Conservation (phyloP, 2,329 filamentous ascomycete species). For the Pyricularia sp. region DNA sequence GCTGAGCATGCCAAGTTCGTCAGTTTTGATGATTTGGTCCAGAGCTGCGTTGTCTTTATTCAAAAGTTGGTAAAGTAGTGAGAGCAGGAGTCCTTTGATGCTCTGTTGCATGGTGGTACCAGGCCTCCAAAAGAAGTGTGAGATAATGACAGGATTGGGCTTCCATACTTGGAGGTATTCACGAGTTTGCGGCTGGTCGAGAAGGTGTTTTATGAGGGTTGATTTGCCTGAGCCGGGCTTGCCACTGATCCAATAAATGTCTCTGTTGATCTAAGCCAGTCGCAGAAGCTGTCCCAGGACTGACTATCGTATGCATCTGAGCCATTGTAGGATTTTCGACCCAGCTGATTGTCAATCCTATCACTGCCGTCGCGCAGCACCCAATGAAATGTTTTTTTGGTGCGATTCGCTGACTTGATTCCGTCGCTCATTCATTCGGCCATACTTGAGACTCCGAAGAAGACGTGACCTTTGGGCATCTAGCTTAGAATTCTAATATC, state of each 20-base stretch:
- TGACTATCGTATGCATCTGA: background rate
- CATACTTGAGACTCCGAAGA: constrained; percentile 9
- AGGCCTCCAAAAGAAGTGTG: constrained; percentile 21
- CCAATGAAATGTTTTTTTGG: constrained; percentile 2
- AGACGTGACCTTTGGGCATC: constrained; percentile 4
- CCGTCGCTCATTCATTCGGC: constrained; percentile 10
- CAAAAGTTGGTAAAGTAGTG: constrained; percentile 14
- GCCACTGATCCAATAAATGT: constrained; percentile 22
- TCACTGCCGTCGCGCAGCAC: background rate
- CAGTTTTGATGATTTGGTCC: background rate
- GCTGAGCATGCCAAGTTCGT: background rate
- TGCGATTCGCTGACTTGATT: constrained; percentile 7
- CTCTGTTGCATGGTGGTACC: constrained; percentile 17
- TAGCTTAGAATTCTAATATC: background rate
- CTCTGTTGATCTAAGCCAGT: constrained; percentile 2
- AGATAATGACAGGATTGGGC: constrained; percentile 6
- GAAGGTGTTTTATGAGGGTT: constrained; percentile 21
- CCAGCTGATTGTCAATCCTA: background rate
- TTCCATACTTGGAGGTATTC: constrained; percentile 14
- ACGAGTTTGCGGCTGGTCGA: constrained; percentile 8
- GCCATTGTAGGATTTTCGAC: no score
- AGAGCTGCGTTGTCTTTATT: background rate
- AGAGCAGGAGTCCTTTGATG: constrained; percentile 16
- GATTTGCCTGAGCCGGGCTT: constrained; percentile 23
- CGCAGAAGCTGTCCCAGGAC: background rate